Percentiles rank a stretch among this genome's conserved stretches.
Evolutionary conservation across 116 monocot species (phyloP).

Genomic region (Zostera marina): DNA sequence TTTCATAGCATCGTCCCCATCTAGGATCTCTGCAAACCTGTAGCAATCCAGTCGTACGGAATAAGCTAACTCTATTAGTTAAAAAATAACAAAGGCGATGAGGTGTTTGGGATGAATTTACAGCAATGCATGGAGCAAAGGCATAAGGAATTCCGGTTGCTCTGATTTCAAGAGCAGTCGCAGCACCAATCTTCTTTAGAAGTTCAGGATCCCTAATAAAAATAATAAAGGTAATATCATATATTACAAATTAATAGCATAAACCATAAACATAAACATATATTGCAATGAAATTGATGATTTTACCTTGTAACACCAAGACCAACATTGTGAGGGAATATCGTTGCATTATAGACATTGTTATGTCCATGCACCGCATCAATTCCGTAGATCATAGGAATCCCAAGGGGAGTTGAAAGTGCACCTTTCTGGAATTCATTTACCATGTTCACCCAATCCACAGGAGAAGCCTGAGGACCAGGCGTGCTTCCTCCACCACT

Average conservation of each 20-base stretch:
- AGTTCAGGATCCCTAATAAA: slow-evolving; percentile 38
- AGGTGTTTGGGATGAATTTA: slow-evolving; percentile 6
- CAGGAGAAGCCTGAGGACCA: slow-evolving; percentile 5
- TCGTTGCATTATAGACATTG: slow-evolving; percentile 16
- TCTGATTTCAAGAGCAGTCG: slow-evolving; percentile 59
- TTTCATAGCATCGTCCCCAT: slow-evolving; percentile 69
- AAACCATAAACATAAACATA: too few relatives aligned
- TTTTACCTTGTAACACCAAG: slow-evolving; percentile 18
- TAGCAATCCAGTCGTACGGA: not conserved
- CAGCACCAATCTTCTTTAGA: slow-evolving; percentile 51
- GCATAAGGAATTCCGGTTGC: slow-evolving; percentile 64
- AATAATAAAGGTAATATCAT: not conserved
- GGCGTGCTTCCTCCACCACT: slow-evolving; percentile 20
- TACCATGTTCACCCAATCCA: slow-evolving; percentile 15
- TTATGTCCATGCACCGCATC: slow-evolving; percentile 23
- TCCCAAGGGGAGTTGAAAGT: slow-evolving; percentile 14
- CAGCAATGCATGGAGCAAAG: slow-evolving; percentile 66
- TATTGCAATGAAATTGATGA: not conserved
- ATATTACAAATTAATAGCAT: not conserved
- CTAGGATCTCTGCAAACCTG: slow-evolving; percentile 70
- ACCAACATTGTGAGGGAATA: slow-evolving; percentile 20
- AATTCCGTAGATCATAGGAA: slow-evolving; percentile 23
- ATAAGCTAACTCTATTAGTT: not conserved
- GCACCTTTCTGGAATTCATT: slow-evolving; percentile 12
- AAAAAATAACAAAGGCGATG: too few relatives aligned